A percentile compares a stretch with the other conserved stretches of the same genome.
Conservation (phyloP, 257 asterid genomes). For the Solanum rostratum region DNA sequence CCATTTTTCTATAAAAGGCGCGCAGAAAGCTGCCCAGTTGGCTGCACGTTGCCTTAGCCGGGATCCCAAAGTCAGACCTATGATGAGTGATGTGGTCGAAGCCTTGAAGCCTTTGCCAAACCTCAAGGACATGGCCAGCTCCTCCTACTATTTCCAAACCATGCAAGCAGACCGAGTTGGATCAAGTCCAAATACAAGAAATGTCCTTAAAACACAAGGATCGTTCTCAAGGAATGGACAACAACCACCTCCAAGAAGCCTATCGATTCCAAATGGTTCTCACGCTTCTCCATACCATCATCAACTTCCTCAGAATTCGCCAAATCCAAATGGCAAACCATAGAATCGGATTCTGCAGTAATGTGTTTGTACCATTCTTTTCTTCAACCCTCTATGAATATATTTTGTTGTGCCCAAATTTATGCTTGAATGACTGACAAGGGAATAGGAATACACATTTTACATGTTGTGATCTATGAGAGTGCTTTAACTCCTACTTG, state of each 20-base stretch:
- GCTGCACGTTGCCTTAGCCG: constrained; percentile 85
- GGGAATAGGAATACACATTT: constrained; percentile 9
- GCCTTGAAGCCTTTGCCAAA: constrained; percentile 75
- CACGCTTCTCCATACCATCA: constrained; percentile 57
- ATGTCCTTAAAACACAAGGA: constrained; percentile 29
- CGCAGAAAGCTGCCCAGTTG: constrained; percentile 80
- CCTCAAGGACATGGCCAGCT: constrained; percentile 95
- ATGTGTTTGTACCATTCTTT: constrained; percentile 17
- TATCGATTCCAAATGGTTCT: constrained; percentile 53
- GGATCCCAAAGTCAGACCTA: constrained; percentile 74
- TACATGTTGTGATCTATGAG: background rate
- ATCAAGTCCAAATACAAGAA: constrained; percentile 47
- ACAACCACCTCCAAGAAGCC: constrained; percentile 51
- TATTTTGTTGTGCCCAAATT: constrained; percentile 12
- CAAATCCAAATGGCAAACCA: constrained; percentile 57
- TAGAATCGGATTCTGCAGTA: constrained; percentile 13
- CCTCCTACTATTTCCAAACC: constrained; percentile 65
- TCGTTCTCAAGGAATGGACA: constrained; percentile 47
- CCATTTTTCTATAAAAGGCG: constrained; percentile 87
- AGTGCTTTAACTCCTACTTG: constrained; percentile 10
- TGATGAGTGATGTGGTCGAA: constrained; percentile 85
- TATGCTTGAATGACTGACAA: constrained; percentile 12
- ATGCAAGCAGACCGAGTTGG: constrained; percentile 57
- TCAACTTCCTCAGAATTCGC: constrained; percentile 56
- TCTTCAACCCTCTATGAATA: constrained; percentile 1